Evolutionary conservation across 257 asterid genomes (phyloP).

Genomic region (Paraleonurus japonicus): DNA sequence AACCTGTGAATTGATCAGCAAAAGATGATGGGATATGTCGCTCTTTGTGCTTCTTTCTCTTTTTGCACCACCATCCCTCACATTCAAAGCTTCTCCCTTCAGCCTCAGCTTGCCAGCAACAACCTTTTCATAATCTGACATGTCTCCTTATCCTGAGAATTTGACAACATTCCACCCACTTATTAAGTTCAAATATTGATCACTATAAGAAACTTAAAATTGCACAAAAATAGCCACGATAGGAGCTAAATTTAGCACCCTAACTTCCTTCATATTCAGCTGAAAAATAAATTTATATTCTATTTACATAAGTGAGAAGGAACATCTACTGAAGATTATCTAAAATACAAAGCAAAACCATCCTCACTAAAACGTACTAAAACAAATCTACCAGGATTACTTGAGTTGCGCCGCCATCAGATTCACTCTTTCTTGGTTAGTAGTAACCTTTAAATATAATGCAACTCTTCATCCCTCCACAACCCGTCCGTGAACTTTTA

Average conservation of each 20-base stretch:
- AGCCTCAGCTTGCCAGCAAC: conserved; percentile 44
- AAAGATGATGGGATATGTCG: conserved; percentile 7
- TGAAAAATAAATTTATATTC: not conserved
- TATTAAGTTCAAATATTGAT: not conserved
- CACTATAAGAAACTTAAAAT: not conserved
- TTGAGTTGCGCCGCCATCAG: not conserved
- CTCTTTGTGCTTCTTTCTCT: conserved; percentile 41
- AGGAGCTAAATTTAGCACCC: not conserved
- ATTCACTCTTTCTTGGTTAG: not conserved
- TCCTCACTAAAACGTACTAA: not conserved
- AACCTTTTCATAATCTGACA: conserved; percentile 47
- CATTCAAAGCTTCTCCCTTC: conserved; percentile 48
- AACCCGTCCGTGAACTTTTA: not conserved
- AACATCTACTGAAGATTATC: not conserved
- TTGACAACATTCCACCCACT: not conserved
- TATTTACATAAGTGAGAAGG: not conserved
- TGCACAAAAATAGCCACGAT: not conserved
- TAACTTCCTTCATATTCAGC: not conserved
- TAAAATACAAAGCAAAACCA: not conserved
- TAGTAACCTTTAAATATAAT: not conserved
- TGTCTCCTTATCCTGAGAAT: conserved; percentile 29
- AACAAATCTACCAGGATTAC: not conserved
- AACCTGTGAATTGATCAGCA: conserved; percentile 33
- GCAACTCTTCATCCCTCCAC: not conserved
- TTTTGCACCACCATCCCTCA: conserved; percentile 33